Evolutionary conservation across 768 basidiomycete genomes (phyloP).

Genomic region (Boletus rubroflammeus): DNA sequence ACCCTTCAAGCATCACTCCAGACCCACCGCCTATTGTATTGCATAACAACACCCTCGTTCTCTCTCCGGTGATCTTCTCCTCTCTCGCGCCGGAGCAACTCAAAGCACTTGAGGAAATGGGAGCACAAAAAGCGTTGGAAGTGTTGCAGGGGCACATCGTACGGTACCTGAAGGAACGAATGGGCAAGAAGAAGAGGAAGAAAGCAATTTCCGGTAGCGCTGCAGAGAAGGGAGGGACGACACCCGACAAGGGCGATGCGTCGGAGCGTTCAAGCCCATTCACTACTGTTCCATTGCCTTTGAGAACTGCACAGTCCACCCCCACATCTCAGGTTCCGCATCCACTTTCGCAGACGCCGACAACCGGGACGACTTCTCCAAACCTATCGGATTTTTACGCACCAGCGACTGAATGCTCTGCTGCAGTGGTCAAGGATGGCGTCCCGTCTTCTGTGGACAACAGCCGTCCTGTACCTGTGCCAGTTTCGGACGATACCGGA

Average conservation of each 20-base stretch:
- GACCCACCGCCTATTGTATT: constrained; percentile 67
- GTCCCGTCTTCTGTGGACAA: constrained; percentile 15
- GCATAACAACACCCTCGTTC: constrained; percentile 78
- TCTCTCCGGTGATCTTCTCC: constrained; percentile 83
- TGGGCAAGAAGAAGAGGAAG: constrained; percentile 40
- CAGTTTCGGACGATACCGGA: constrained; percentile 23
- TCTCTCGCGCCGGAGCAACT: constrained; percentile 72
- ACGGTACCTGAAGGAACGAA: constrained; percentile 74
- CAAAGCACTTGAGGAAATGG: constrained; percentile 71
- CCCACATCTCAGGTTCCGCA: not conserved
- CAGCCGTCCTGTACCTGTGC: constrained; percentile 32
- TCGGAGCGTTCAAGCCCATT: constrained; percentile 35
- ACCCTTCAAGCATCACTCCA: constrained; percentile 44
- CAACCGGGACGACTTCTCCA: not conserved
- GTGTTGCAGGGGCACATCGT: constrained; percentile 85
- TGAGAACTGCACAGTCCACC: constrained; percentile 16
- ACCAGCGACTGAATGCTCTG: not conserved
- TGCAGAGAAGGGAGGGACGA: constrained; percentile 39
- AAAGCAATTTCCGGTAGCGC: constrained; percentile 33
- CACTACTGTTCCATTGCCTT: constrained; percentile 43
- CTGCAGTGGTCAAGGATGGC: constrained; percentile 17
- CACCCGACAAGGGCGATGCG: constrained; percentile 37
- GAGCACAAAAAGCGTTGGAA: constrained; percentile 75
- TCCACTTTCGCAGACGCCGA: constrained; percentile 1
- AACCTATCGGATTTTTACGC: constrained; percentile 15